phyloP scores from a whole-genome alignment of 1,139 yeast species.

The Scheffersomyces illinoinensis region DNA sequence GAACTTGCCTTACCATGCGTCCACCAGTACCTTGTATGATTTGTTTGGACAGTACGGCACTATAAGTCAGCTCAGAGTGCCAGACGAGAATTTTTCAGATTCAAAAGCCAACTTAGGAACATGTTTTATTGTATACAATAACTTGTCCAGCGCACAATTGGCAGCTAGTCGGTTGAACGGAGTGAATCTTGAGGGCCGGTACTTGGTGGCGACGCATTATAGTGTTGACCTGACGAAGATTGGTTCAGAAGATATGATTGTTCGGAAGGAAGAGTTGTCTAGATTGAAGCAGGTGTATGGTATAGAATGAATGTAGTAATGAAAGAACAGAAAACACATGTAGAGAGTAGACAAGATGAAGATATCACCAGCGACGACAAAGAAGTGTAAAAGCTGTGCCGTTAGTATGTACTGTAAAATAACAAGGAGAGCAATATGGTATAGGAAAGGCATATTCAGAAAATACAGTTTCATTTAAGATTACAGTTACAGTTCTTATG shows the following conservation, averaged over 20 bases:
- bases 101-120: slow-evolving; percentile 38
- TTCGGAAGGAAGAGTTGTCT: slow-evolving; percentile 20
- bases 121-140: slow-evolving; percentile 58
- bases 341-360: not conserved
- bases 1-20: slow-evolving; percentile 57
- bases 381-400: not conserved
- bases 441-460: not conserved
- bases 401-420: not conserved
- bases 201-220: slow-evolving; percentile 52
- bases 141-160: slow-evolving; percentile 44
- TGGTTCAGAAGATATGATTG: slow-evolving; percentile 19
- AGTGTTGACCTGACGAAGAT: slow-evolving; percentile 39
- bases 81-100: slow-evolving; percentile 26
- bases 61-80: slow-evolving; percentile 55
- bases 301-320: slow-evolving; percentile 6
- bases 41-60: slow-evolving; percentile 60
- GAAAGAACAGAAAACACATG: not conserved
- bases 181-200: slow-evolving; percentile 59
- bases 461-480: not conserved
- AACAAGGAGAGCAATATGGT: not conserved
- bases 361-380: not conserved
- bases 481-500: not conserved
- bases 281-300: slow-evolving; percentile 17
- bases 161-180: slow-evolving; percentile 62
- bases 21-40: slow-evolving; percentile 50